Evolutionary conservation across 352 stramenopile genomes (phyloP).

Genomic region (Phytophthora macrochlamydospora): DNA sequence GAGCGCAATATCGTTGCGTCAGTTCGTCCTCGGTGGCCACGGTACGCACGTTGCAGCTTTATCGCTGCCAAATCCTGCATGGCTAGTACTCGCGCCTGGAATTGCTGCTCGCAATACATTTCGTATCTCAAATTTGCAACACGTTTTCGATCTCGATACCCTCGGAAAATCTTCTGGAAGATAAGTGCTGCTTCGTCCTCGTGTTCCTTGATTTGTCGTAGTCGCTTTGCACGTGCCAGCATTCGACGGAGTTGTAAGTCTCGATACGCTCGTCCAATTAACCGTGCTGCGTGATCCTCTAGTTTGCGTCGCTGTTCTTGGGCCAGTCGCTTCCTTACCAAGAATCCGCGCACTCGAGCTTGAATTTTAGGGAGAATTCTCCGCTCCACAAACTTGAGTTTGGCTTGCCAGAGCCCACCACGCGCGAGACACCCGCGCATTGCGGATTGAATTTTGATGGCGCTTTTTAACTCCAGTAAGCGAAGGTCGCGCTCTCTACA

Average conservation of each 20-base stretch:
- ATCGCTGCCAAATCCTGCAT: conserved; percentile 67
- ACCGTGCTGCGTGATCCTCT: conserved; percentile 38
- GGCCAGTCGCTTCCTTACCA: conserved; percentile 55
- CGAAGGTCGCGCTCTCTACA: conserved; percentile 63
- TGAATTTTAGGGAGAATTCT: conserved; percentile 78
- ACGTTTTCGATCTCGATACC: conserved; percentile 54
- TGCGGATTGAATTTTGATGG: conserved; percentile 78
- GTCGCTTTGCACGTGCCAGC: conserved; percentile 47
- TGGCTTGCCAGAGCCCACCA: conserved; percentile 74
- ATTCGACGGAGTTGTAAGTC: conserved; percentile 58
- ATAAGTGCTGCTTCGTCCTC: conserved; percentile 68
- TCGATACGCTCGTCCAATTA: conserved; percentile 60
- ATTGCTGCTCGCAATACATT: conserved; percentile 45
- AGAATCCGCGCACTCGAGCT: conserved; percentile 79
- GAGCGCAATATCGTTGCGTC: conserved; percentile 57
- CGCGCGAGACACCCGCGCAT: conserved; percentile 82
- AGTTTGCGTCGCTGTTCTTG: conserved; percentile 28
- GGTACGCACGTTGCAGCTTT: conserved; percentile 76
- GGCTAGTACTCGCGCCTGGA: conserved; percentile 53
- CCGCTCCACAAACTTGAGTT: conserved; percentile 69
- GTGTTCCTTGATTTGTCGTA: conserved; percentile 59
- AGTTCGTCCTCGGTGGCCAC: conserved; percentile 59
- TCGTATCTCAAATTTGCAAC: conserved; percentile 53
- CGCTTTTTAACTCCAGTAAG: conserved; percentile 47
- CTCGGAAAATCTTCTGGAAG: conserved; percentile 80